phyloP scores from a whole-genome alignment of 2,329 filamentous ascomycete genomes.

The Diaporthe nobilis region DNA sequence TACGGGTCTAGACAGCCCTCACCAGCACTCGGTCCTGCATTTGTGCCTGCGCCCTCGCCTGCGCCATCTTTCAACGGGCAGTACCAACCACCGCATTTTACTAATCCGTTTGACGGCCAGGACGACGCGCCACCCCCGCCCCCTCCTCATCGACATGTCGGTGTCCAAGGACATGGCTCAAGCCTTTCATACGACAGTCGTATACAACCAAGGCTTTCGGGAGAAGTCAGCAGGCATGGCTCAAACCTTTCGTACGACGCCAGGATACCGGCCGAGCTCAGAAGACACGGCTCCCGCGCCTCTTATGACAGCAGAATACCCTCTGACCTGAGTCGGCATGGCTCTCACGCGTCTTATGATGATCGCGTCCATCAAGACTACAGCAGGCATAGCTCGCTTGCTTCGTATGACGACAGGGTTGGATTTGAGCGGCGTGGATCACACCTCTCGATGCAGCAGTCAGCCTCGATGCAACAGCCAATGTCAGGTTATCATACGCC shows the following conservation, averaged over 20 bases:
- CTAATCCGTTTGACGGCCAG: conserved; percentile 52
- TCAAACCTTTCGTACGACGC: conserved; percentile 41
- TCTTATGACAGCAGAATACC: conserved; percentile 49
- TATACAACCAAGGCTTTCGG: conserved; percentile 38
- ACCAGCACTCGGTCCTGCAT: conserved; percentile 46
- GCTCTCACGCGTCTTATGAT: conserved; percentile 42
- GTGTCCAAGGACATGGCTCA: conserved; percentile 38
- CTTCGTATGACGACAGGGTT: conserved; percentile 52
- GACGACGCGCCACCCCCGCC: conserved; percentile 83
- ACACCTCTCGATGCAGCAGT: conserved; percentile 56
- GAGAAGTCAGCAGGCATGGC: conserved; percentile 40
- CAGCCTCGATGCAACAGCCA: conserved; percentile 55
- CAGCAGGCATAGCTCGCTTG: conserved; percentile 55
- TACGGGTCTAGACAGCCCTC: conserved; percentile 55
- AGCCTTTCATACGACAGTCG: conserved; percentile 43
- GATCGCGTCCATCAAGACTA: conserved; percentile 40
- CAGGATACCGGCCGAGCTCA: conserved; percentile 37
- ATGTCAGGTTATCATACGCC: conserved; percentile 66
- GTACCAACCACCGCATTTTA: conserved; percentile 43
- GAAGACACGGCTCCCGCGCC: conserved; percentile 50
- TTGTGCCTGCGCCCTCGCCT: conserved; percentile 51
- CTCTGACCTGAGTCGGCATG: conserved; percentile 37
- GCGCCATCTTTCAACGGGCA: conserved; percentile 53
- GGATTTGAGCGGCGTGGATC: conserved; percentile 41
- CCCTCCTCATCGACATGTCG: conserved; percentile 82